These are phyloP conservation scores for Didymella arachidicola DNA, from an alignment of 2,329 filamentous ascomycete species.

Conservation along the genomic window DNA sequence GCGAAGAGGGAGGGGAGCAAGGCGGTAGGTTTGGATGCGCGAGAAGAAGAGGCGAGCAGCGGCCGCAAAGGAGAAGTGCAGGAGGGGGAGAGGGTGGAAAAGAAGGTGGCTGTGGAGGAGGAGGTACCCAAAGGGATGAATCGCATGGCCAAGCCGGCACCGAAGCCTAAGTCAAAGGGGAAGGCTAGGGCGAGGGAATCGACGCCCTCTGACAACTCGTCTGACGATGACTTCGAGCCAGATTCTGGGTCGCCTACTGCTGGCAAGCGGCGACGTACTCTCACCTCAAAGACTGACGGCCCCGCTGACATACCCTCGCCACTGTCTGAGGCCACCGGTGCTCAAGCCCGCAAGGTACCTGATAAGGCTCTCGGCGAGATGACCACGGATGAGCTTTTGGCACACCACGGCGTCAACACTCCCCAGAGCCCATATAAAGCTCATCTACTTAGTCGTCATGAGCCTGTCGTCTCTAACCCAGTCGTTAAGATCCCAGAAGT, in stretches of 20 bases:
- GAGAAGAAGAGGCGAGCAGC: neutral
- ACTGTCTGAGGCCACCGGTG: neutral
- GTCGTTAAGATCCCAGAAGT: conserved; percentile 17
- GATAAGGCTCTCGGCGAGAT: conserved; percentile 1
- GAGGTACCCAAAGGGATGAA: neutral
- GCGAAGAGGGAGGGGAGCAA: neutral
- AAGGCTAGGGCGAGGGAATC: neutral
- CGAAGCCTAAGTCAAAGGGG: neutral
- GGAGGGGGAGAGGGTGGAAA: neutral
- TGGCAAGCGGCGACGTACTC: conserved; percentile 13
- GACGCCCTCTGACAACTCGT: conserved; percentile 9
- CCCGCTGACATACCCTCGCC: neutral
- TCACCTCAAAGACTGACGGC: neutral
- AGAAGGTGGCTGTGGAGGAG: neutral
- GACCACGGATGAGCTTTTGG: conserved; percentile 12
- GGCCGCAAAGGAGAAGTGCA: too few relatives aligned
- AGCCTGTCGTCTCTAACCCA: conserved; percentile 17
- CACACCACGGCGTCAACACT: conserved; percentile 17
- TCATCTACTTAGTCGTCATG: conserved; percentile 23
- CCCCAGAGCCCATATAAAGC: conserved; percentile 13
- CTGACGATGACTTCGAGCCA: conserved; percentile 15
- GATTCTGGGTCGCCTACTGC: conserved; percentile 16
- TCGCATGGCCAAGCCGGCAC: neutral
- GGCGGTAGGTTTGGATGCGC: neutral
- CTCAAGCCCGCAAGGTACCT: neutral